Conservation (phyloP, 2,329 filamentous ascomycete genomes). For the Xylariales sp. region DNA sequence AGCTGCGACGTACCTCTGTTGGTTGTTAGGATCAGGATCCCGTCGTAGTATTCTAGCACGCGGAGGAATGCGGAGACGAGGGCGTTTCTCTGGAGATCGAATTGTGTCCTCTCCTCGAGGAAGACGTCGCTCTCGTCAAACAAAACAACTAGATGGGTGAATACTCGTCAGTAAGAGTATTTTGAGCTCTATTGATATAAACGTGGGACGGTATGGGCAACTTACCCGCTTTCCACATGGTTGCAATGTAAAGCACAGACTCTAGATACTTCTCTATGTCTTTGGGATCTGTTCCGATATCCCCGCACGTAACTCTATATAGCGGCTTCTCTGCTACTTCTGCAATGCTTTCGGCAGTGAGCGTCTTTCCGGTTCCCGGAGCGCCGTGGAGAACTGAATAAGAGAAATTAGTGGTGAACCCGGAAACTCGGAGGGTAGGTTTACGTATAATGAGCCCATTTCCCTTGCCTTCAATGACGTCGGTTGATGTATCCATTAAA, state of each 20-base stretch:
- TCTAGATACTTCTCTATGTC: slow-evolving; percentile 51
- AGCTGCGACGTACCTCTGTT: background rate
- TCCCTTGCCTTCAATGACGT: background rate
- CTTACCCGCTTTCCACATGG: slow-evolving; percentile 46
- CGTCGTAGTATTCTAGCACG: slow-evolving; percentile 44
- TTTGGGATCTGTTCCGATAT: slow-evolving; percentile 50
- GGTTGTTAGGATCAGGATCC: slow-evolving; percentile 11
- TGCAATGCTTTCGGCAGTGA: slow-evolving; percentile 46
- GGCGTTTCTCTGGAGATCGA: slow-evolving; percentile 52
- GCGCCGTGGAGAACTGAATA: background rate
- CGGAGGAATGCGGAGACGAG: slow-evolving; percentile 49
- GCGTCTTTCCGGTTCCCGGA: slow-evolving; percentile 7
- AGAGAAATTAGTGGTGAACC: background rate
- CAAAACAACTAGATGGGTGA: slow-evolving; percentile 46
- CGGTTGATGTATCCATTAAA: background rate
- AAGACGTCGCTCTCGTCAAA: slow-evolving; percentile 1
- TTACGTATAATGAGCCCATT: background rate
- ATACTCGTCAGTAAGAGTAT: background rate
- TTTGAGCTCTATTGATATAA: background rate
- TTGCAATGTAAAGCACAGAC: slow-evolving; percentile 48
- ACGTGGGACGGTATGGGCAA: too few relatives aligned
- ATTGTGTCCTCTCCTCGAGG: slow-evolving; percentile 49
- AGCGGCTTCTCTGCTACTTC: slow-evolving; percentile 52
- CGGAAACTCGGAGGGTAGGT: background rate
- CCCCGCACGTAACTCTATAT: slow-evolving; percentile 53